These are phyloP conservation scores for Colletotrichum somersetense DNA, from an alignment of 2,329 filamentous ascomycete species.

Conservation along the genomic window DNA sequence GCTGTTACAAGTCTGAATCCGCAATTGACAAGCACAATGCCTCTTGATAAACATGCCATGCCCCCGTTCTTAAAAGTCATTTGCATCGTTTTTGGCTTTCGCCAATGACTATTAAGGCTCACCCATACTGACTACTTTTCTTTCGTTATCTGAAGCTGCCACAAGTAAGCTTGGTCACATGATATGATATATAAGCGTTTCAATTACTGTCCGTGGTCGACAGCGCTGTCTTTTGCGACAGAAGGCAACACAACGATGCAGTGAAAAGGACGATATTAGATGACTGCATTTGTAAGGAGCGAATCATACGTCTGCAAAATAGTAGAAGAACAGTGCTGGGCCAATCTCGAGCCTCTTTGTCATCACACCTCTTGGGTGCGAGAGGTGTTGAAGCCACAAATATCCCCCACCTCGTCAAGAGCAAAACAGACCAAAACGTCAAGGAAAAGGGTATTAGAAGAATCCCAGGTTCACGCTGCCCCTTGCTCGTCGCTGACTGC, in stretches of 20 bases:
- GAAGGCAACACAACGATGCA: not conserved
- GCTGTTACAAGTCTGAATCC: not conserved
- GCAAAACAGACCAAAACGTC: not conserved
- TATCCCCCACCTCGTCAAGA: not conserved
- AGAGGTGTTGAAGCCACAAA: not conserved
- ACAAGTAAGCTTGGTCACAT: no score
- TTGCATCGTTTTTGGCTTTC: rapidly evolving
- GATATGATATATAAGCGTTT: no score
- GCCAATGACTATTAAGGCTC: not conserved
- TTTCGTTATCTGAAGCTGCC: no score
- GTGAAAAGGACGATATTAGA: not conserved
- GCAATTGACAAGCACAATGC: not conserved
- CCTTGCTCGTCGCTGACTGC: not conserved
- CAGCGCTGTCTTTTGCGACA: no score
- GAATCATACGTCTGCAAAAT: not conserved
- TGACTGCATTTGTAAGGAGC: not conserved
- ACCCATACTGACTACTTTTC: not conserved
- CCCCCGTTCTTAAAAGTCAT: not conserved
- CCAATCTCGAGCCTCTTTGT: not conserved
- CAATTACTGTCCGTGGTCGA: no score
- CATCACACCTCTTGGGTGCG: not conserved
- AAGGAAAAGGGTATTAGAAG: slow-evolving; percentile 1
- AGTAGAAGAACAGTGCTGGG: not conserved
- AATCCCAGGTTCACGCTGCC: not conserved
- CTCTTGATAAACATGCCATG: not conserved